Base-by-base conservation (phyloP, 176 grass and related monocot species). In the Carex parvula region DNA sequence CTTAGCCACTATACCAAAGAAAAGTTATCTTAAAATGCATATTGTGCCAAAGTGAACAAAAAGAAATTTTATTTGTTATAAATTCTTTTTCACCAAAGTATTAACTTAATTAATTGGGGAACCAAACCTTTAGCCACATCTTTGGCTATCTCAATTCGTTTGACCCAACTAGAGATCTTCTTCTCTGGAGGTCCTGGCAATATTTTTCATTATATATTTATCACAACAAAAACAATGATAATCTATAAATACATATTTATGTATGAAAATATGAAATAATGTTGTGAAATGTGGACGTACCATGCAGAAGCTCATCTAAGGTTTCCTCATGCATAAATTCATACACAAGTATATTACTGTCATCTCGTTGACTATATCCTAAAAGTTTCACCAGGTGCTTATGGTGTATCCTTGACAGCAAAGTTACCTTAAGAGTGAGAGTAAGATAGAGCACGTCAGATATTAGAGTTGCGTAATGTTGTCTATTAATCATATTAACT, bases 281-380 rank as follows among this genome's bases (percentile, higher is more conserved):
- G 30, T 2, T 68, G 6, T 37, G 30, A 37, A 68, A 37, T n/a
- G 29, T 44, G 32, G 4, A 91, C 84, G 78, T 84, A 98, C 95
- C 95, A 84, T 87, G 87, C 15, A 94, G 91, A 83, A 93, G 92
- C 84, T 98, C 90, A 65, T 89, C 91, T 84, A 98, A 76, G 41
- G 92, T 98, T 29, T 91, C 95, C 24, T 93, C 88, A 79, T 93
- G 86, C 95, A 98, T 98, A 86, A 94, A 98, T 79, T 98, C 95
- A 60, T 98, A 98, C 15, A 98, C 91, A 84, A 98, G 86, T 61
- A 98, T 94, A 32, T 93, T 98, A 84, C 90, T 98, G 20, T 86
- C 95, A 60, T 98, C 95, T 84, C 93, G 92, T 46, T 91, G 92
- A 62, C 95, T 93, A 75, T 94, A 98, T 84, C 95, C 95, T 73